A percentile compares a stretch with the other conserved stretches of the same genome.
phyloP scores from a whole-genome alignment of 306 rosid species.

The Begonia peltatifolia region DNA sequence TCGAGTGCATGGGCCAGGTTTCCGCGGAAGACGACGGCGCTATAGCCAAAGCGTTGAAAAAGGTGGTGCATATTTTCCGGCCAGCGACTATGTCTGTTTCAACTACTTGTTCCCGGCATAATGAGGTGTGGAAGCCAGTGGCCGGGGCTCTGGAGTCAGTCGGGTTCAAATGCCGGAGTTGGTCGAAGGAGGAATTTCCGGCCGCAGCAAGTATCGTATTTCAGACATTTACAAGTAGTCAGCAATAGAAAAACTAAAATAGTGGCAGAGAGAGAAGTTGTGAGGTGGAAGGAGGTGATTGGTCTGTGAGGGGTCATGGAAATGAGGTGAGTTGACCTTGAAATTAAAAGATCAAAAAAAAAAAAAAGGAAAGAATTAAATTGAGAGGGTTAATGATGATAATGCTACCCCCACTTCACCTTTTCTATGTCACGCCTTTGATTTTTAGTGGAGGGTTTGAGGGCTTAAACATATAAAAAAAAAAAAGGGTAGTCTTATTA shows the following conservation, averaged over 20 bases:
- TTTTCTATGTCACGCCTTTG: no score
- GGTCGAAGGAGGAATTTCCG: constrained; percentile 64
- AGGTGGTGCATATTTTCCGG: constrained; percentile 68
- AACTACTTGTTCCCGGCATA: constrained; percentile 21
- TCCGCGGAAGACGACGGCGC: constrained; percentile 21
- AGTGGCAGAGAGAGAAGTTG: not conserved
- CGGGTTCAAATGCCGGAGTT: constrained; percentile 76
- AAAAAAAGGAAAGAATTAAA: no score
- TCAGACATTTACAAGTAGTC: constrained; percentile 59
- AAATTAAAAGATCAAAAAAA: no score
- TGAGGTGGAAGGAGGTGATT: no score
- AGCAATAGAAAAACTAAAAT: constrained; percentile 26
- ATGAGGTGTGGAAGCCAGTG: constrained; percentile 44
- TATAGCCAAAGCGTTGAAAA: constrained; percentile 38
- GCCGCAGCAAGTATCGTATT: constrained; percentile 50
- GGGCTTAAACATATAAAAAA: no score
- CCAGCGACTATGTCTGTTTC: constrained; percentile 89
- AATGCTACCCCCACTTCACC: no score
- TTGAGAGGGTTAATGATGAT: no score
- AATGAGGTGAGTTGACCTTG: no score
- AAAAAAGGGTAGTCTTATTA: no score
- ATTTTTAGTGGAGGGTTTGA: no score
- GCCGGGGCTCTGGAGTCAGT: constrained; percentile 52
- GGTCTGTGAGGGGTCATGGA: no score
- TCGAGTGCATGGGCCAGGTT: constrained; percentile 52